Conservation (phyloP, 2,329 filamentous ascomycete species). For the Colletotrichum liaoningense region DNA sequence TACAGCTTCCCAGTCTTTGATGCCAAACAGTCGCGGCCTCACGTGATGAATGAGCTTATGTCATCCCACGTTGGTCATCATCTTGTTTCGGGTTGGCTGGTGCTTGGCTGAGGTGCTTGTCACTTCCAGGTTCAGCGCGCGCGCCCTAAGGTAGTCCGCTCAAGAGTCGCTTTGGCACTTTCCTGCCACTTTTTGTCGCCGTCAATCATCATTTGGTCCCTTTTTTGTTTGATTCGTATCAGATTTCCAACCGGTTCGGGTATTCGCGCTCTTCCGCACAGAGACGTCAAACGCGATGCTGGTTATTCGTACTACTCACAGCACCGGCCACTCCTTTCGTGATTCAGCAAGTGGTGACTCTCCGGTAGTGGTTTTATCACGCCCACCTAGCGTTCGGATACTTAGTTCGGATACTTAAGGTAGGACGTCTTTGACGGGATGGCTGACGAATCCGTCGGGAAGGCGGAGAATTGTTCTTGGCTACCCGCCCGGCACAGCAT, state of each 20-base stretch:
- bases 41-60: constrained; percentile 15
- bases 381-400: not conserved
- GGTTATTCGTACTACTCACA: too few relatives aligned
- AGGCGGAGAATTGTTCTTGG: not conserved
- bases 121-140: not conserved
- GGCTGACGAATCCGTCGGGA: not conserved
- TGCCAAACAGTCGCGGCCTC: constrained; percentile 29
- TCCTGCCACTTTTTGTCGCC: too few relatives aligned
- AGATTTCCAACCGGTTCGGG: too few relatives aligned
- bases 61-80: not conserved
- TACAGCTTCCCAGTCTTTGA: not conserved
- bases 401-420: not conserved
- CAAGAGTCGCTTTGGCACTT: too few relatives aligned
- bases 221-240: too few relatives aligned
- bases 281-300: too few relatives aligned
- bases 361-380: not conserved
- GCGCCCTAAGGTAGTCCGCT: too few relatives aligned
- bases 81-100: not conserved
- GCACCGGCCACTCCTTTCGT: not conserved
- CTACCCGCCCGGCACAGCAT: constrained; percentile 1
- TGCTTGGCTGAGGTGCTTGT: too few relatives aligned
- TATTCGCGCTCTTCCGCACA: too few relatives aligned
- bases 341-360: not conserved
- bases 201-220: too few relatives aligned
- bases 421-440: not conserved